Conservation (phyloP, 352 stramenopile species). For the Globisporangium cederbergense region DNA sequence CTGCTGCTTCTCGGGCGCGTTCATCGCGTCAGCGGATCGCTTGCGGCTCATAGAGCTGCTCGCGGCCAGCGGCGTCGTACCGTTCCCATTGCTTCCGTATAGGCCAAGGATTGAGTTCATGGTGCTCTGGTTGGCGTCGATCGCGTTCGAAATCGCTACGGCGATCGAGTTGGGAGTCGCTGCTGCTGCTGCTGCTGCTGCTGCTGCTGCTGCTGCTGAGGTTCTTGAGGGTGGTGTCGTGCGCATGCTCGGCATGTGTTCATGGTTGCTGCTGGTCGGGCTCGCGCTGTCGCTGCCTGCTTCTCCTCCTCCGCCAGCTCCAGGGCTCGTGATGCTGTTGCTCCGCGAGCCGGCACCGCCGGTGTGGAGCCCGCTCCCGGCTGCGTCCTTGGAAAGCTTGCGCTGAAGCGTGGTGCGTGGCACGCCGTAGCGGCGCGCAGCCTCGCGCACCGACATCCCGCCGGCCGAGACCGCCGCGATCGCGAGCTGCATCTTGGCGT, state of each 20-base stretch:
- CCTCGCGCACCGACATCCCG: constrained; percentile 70
- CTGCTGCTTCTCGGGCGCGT: constrained; percentile 8
- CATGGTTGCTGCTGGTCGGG: constrained; percentile 17
- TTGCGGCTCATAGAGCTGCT: constrained; percentile 27
- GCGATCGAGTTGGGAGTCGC: background rate
- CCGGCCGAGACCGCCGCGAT: constrained; percentile 54
- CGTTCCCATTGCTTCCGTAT: constrained; percentile 19
- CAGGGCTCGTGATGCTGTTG: constrained; percentile 14
- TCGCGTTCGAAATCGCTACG: constrained; percentile 6
- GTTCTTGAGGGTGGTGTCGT: background rate
- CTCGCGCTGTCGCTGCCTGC: constrained; percentile 5
- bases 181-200: background rate
- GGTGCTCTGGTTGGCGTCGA: constrained; percentile 16
- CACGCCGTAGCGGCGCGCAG: constrained; percentile 63
- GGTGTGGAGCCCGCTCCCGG: constrained; percentile 10
- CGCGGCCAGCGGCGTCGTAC: constrained; percentile 4
- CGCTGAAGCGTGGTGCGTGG: constrained; percentile 76
- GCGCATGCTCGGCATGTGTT: background rate
- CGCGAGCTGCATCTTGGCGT: constrained; percentile 52
- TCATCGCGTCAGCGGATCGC: constrained; percentile 41
- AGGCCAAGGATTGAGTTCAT: constrained; percentile 16
- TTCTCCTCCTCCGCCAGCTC: background rate
- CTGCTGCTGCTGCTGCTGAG: background rate
- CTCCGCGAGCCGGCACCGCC: constrained; percentile 10
- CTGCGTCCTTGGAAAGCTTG: constrained; percentile 34